Evolutionary conservation across 2,329 filamentous ascomycete genomes (phyloP).

Genomic region (Arthrinium puccinioides): DNA sequence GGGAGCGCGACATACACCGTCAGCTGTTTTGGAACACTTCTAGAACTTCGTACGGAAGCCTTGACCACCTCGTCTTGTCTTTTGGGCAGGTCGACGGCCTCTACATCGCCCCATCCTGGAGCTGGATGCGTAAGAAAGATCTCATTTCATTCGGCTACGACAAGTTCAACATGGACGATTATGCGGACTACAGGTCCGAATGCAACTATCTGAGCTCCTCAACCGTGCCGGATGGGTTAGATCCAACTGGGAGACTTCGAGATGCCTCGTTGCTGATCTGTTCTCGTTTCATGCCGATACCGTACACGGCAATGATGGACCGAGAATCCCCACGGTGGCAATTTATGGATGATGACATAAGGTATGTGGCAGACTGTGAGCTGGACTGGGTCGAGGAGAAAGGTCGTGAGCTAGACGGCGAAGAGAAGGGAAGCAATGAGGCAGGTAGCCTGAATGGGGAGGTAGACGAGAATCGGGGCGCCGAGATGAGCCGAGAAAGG

Average conservation of each 20-base stretch:
- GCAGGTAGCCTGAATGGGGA: not conserved
- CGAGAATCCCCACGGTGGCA: not conserved
- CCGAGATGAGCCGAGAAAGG: not conserved
- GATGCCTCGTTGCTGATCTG: not conserved
- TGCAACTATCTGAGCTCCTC: not conserved
- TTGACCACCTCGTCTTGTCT: not conserved
- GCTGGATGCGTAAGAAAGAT: not conserved
- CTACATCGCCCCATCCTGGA: not conserved
- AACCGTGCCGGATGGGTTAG: not conserved
- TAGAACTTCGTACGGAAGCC: not conserved
- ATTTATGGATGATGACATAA: not conserved
- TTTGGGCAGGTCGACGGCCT: not conserved
- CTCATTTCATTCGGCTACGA: not conserved
- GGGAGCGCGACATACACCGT: conserved; percentile 1
- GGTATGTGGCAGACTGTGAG: not conserved
- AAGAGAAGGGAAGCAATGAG: not conserved
- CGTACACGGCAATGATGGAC: not conserved
- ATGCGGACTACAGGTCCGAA: not conserved
- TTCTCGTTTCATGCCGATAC: not conserved
- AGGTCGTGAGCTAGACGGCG: no score
- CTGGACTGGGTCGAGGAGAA: not conserved
- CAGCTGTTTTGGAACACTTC: not conserved
- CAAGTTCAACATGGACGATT: not conserved
- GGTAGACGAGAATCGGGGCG: not conserved
- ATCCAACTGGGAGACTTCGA: not conserved